phyloP scores from a whole-genome alignment of 1,139 yeast species.

The Lodderomyces theae region DNA sequence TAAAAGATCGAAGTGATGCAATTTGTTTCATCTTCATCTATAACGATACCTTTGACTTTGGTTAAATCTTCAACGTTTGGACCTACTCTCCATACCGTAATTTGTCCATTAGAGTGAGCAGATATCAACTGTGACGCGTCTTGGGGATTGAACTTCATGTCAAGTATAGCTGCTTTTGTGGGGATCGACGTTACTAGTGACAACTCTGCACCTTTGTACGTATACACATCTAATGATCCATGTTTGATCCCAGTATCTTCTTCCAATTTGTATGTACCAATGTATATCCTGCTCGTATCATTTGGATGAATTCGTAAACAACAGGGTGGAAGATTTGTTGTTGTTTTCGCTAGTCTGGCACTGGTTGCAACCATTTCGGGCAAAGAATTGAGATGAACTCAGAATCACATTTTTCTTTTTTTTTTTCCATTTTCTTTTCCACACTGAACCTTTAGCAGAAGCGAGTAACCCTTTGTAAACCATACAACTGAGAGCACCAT shows the following conservation, averaged over 20 bases:
- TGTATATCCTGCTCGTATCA: constrained; percentile 45
- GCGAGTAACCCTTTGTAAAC: neutral
- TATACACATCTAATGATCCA: constrained; percentile 73
- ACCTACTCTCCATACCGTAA: constrained; percentile 58
- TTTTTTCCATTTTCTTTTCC: no score
- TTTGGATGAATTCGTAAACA: constrained; percentile 61
- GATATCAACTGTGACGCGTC: constrained; percentile 50
- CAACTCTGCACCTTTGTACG: constrained; percentile 15
- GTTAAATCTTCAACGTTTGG: constrained; percentile 14
- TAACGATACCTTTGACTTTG: constrained; percentile 33
- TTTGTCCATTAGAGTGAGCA: constrained; percentile 79
- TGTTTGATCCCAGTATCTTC: constrained; percentile 51
- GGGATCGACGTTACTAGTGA: constrained; percentile 9
- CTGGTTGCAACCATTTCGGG: constrained; percentile 9
- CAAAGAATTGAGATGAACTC: neutral
- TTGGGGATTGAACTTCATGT: constrained; percentile 62
- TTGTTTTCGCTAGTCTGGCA: constrained; percentile 25
- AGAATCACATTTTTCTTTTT: neutral
- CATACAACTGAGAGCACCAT: constrained; percentile 16
- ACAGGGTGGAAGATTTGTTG: constrained; percentile 76
- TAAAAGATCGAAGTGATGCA: constrained; percentile 70
- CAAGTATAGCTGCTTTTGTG: constrained; percentile 65
- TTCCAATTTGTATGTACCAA: constrained; percentile 80
- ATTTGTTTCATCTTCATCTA: constrained; percentile 36
- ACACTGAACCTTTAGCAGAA: no score